Evolutionary conservation across 805 yeast species (phyloP), one percentile per base, ranked within the genome.

Genomic region (Saccharomycopsis sp.): DNA sequence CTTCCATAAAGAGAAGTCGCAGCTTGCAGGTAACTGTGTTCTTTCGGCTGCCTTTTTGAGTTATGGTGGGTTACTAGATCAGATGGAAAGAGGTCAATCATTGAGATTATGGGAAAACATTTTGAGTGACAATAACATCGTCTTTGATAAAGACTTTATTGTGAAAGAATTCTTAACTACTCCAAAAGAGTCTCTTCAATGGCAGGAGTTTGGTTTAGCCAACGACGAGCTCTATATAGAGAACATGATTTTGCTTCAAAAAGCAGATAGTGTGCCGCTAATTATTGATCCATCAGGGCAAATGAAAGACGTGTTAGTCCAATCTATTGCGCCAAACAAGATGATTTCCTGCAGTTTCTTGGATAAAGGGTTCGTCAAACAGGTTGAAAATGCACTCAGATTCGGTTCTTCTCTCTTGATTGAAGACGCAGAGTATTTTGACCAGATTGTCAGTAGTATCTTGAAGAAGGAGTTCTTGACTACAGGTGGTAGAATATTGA

Each of bases 401-500:
- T 92, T 92, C 75, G 97, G 98, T 2, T 90, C 89, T 1, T 65
- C 80, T 0, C 73, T 93, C 5, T 67, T 92, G 14, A 77, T 93
- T 17, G 82, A 82, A 63, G 93, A 93, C 71, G 91, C 92, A 2
- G 97, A 93, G 66, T 73, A 78, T 63, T 84, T 80, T 66, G 93
- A 93, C 67, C 96, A 97, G 0, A 71, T 88, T 5, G 67, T 93
- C 9, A 80, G 80, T 58, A 76, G 86, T 0, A 70, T 93, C 1
- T 69, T 93, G 53, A 76, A 81, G 52, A 74, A 75, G 35, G 96
- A 90, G 59, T 76, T 81, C 44, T 77, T 77, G 29, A 73, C 76
- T 29, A 75, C 84, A 29, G 97, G 97, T 2, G 94, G 94, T 0
- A 75, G 97, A 52, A 69, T 75, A 3, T 68, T 87, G 55, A 77